phyloP scores from a whole-genome alignment of 345 rosid species.

The Eucalyptus polybractea region DNA sequence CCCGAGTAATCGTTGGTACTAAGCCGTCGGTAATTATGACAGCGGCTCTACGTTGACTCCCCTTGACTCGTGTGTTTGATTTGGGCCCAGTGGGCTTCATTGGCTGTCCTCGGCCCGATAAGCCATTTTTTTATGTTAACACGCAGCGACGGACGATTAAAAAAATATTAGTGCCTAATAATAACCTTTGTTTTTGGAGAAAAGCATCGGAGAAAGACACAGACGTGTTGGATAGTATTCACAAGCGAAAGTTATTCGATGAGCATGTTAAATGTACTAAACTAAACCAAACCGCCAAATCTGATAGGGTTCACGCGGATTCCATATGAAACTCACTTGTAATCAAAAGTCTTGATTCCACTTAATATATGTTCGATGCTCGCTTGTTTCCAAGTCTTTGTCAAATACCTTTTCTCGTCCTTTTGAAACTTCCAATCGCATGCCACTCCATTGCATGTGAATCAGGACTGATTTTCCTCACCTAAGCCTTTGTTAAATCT shows the following conservation, averaged over 20 bases:
- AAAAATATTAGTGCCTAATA: not conserved
- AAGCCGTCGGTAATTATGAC: no score
- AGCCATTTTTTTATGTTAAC: not conserved
- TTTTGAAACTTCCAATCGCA: no score
- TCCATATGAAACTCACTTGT: not conserved
- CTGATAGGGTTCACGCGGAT: accelerated
- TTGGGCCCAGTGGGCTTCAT: not conserved
- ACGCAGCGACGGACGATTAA: not conserved
- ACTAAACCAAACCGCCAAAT: accelerated
- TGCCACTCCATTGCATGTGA: no score
- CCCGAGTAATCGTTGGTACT: no score
- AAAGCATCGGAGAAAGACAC: not conserved
- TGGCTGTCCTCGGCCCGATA: not conserved
- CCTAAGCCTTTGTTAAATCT: no score
- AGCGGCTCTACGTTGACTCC: accelerated
- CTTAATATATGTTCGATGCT: no score
- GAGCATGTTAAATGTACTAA: not conserved
- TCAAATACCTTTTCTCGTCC: not conserved
- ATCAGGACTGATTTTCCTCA: no score
- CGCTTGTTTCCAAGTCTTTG: not conserved
- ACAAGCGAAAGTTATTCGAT: no score
- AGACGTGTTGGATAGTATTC: not conserved
- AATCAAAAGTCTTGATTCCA: accelerated
- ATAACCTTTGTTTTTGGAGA: not conserved
- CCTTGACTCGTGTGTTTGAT: no score